phyloP scores from a whole-genome alignment of 257 asterid species.

The Solanum piurae region DNA sequence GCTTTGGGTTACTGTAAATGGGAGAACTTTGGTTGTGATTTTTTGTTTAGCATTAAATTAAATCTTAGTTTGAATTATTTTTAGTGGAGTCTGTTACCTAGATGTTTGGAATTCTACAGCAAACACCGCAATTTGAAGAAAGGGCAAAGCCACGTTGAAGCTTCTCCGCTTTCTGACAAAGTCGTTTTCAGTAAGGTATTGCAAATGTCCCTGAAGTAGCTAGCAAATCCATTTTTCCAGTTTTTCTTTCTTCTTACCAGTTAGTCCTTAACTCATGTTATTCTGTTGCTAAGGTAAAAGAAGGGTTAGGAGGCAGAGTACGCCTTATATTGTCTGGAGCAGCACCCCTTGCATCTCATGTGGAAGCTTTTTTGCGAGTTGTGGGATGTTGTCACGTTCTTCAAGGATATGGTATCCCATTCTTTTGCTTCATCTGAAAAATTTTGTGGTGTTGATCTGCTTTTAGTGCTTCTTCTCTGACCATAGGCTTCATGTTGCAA shows the following conservation, averaged over 20 bases:
- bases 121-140: constrained; percentile 63
- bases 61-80: not conserved
- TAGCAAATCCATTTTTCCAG: not conserved
- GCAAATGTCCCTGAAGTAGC: not conserved
- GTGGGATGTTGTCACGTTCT: constrained; percentile 74
- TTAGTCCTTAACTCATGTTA: not conserved
- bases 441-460: not conserved
- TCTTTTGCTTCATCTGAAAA: not conserved
- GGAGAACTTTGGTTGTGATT: not conserved
- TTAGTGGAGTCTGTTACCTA: not conserved
- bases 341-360: constrained; percentile 95
- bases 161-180: constrained; percentile 70
- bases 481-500: not conserved
- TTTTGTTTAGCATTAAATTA: not conserved
- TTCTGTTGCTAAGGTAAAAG: constrained; percentile 48
- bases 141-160: constrained; percentile 58
- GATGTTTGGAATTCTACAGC: constrained; percentile 24
- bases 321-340: constrained; percentile 92
- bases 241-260: constrained; percentile 1
- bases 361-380: constrained; percentile 80
- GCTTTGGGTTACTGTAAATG: not conserved
- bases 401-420: constrained; percentile 87
- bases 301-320: constrained; percentile 88
- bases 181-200: constrained; percentile 80
- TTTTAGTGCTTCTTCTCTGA: not conserved